Evolutionary conservation across 176 grass and related monocot genomes (phyloP), one percentile per base, ranked within the genome.

Genomic region (Cenchrus fungigraminus): DNA sequence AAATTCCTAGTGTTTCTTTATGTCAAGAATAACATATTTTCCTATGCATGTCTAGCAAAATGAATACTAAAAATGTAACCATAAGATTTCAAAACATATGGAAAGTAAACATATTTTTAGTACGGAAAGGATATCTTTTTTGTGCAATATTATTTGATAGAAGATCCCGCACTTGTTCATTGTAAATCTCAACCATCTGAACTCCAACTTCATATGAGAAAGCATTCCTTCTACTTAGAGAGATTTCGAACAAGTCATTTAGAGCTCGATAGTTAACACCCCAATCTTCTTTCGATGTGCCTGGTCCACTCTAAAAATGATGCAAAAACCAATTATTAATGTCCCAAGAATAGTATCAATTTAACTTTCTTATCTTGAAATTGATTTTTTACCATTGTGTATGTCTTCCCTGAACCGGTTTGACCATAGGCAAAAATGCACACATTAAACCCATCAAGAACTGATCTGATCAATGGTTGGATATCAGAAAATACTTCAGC

Each of bases 181-280:
- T 99, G 83, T 99, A 99, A 88, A 99, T 97, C 77, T 99, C 94
- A 87, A 99, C 94, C 97, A 99, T 99, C 67, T 99, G 97, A 65
- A 99, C 94, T 88, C 83, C 90, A 31, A 99, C 97, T 85, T 99
- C 97, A 80, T 99, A 99, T 50, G 86, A 83, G 51, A 94, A 94
- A 56, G 92, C 83, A 71, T 94, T 95, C 76, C 90, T 96, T 89
- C 97, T 97, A 56, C 89, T 92, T 52, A 84, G 22, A 76, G 97
- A 99, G 44, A 94, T 99, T 42, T 91, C 83, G 47, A 99, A 99
- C 78, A 99, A 88, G 40, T 99, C 97, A 86, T 92, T 99, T 64
- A 99, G 68, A 86, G 97, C 97, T 84, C 97, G 91, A 79, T 99
- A 99, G 78, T 99, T 99, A 81, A 99, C 97, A 59, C 97, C 97